Evolutionary conservation across 306 rosid genomes (phyloP), one percentile per base, ranked within the genome.

Genomic region (Corylus heterophylla): DNA sequence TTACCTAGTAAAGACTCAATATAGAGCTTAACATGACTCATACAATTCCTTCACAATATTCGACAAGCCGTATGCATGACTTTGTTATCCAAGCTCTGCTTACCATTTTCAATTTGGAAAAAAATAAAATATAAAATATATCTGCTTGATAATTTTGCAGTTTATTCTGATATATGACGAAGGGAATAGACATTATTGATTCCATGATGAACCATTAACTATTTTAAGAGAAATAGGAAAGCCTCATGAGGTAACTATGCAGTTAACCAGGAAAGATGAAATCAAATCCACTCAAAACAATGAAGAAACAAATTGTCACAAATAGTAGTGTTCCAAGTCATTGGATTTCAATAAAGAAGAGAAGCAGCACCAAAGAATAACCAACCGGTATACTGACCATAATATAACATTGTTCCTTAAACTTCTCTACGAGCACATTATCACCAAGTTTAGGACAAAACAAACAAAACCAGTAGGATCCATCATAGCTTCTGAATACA

Each of bases 401-500:
- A 54, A 74, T 47, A 58, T 69, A 64, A 54, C 55, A 84, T 50
- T 47, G 72, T 78, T 80, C 80, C 58, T 71, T 80, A 54, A 79
- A 69, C 67, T 64, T 54, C 68, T 77, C 76, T 81, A 75, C 47
- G 76, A 39, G 55, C 77, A 77, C 31, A 70, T 50, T 49, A 74
- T 51, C 54, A 70, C 66, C 74, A 82, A 61, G 45, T 80, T 64
- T 54, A 74, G 68, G 80, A 73, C 76, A 69, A 74, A 47, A 74
- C 68, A 69, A 74, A 80, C 84, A 79, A 71, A 83, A 77, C 85
- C 88, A 79, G 90, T 78, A 59, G 86, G 87, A 90, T 77, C 85
- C 81, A 86, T 88, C 90, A 81, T 61, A 73, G 89, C 87, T 84
- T 79, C 48, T 69, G 82, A 55, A 79, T 74, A 78, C 76, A 86